Base-by-base conservation (phyloP, 2,329 filamentous ascomycete genomes). In the Ascochyta fabae region DNA sequence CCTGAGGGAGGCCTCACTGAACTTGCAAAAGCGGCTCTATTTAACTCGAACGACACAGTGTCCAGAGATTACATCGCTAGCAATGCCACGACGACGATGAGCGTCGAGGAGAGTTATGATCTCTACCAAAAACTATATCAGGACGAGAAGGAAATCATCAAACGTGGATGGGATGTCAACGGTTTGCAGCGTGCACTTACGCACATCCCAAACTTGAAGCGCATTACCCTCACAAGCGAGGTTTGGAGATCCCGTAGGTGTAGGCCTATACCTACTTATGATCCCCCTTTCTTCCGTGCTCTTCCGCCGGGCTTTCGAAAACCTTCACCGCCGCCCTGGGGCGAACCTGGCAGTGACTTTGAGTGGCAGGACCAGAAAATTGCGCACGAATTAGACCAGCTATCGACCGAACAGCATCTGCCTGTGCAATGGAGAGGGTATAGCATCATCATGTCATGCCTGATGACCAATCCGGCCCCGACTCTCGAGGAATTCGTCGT, bases 231-330 rank as follows among this genome's bases (percentile, higher is more conserved):
- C 12, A 80, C 79, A 3, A 74, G 73, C 6, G 74, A 76, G 2
- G 65, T 76, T 0, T 78, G 80, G 56, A 76, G 76, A 0, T 61
- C 61, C 12, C 61, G 66, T 38, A 53, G 73, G 10, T 62, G 66
- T 39, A 53, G 73, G 0, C 71, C 73, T n/a, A 44, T 52, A 0
- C 79, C 78, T 0, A 53, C 72, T 0, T 80, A 80, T 45, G 57
- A 76, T 19, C 80, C 79, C 0, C 79, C 79, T 1, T 77, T 77
- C 62, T 77, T 79, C 27, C 76, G 77, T 6, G 68, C 71, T 3
- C 72, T 81, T 12, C 77, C 77, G 0, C 42, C 54, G 2, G 74
- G 75, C 4, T 78, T 81, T 34, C 74, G 74, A 23, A 79, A 80
- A 52, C 73, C 74, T 1, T 61, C 77, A 9, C 71, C 75, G 1